These are phyloP conservation scores for Chiua virens DNA, from an alignment of 768 basidiomycete genomes.

Conservation along the genomic window DNA sequence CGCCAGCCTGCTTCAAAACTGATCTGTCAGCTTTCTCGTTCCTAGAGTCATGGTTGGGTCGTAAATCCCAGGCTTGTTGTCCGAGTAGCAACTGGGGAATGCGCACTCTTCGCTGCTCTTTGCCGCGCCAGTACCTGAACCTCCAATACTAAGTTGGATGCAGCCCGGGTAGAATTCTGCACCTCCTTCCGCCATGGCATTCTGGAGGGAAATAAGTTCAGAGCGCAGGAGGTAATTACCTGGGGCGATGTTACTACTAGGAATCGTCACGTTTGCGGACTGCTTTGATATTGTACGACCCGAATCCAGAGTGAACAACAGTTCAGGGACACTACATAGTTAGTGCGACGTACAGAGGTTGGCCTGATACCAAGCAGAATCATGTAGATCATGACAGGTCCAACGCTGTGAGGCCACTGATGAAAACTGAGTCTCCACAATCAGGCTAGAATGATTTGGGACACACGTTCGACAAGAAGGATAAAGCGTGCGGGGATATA, in stretches of 20 bases:
- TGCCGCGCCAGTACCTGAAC: conserved; percentile 22
- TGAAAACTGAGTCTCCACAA: neutral
- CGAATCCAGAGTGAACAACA: neutral
- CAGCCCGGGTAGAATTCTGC: conserved; percentile 43
- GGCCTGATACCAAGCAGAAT: conserved; percentile 49
- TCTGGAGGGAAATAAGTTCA: conserved; percentile 77
- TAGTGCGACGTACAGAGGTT: conserved; percentile 44
- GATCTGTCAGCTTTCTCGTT: too few relatives aligned
- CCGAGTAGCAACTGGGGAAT: conserved; percentile 71
- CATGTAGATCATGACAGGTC: conserved; percentile 76
- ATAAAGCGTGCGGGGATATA: too few relatives aligned
- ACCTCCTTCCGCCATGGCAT: conserved; percentile 52
- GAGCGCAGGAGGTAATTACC: conserved; percentile 77
- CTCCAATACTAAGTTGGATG: conserved; percentile 30
- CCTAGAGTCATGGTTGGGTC: conserved; percentile 46
- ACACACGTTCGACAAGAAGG: conserved; percentile 36
- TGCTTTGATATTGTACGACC: conserved; percentile 33
- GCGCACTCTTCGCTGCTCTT: conserved; percentile 42
- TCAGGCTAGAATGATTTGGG: neutral
- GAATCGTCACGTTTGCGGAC: conserved; percentile 44
- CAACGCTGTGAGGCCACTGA: conserved; percentile 57
- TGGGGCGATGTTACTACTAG: conserved; percentile 51
- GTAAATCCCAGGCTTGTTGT: conserved; percentile 68
- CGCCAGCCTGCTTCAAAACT: too few relatives aligned
- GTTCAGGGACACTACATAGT: neutral